These are phyloP conservation scores for Juglanconis oblonga DNA, from an alignment of 2,329 filamentous ascomycete genomes.

Conservation along the genomic window DNA sequence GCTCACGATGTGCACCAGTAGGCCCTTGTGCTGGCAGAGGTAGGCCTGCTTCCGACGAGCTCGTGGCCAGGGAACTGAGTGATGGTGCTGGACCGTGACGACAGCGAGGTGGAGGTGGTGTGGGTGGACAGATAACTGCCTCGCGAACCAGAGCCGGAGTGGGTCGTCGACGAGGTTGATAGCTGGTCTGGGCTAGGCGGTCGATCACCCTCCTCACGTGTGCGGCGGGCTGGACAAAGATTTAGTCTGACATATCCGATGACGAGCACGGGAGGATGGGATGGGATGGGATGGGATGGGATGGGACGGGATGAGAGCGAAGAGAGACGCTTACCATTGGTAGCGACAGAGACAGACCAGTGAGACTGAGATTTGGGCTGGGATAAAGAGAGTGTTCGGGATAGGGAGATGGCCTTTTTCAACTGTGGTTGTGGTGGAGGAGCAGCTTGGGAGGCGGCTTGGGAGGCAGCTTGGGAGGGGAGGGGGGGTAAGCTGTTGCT, in stretches of 20 bases:
- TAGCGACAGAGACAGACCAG: constrained; percentile 14
- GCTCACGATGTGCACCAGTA: constrained; percentile 55
- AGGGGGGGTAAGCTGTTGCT: constrained; percentile 10
- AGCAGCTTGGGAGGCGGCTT: too few relatives aligned
- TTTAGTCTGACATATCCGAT: background rate
- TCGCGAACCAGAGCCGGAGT: constrained; percentile 48
- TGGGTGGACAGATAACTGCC: constrained; percentile 41
- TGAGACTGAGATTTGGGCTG: constrained; percentile 10
- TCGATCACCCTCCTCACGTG: constrained; percentile 13
- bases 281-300: background rate
- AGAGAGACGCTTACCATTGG: constrained; percentile 6
- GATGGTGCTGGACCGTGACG: constrained; percentile 31
- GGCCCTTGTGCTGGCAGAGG: constrained; percentile 37
- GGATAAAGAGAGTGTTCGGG: constrained; percentile 13
- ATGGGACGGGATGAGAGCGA: background rate
- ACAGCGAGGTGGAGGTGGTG: constrained; percentile 28
- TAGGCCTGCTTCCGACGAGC: constrained; percentile 32
- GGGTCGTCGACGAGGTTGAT: constrained; percentile 23
- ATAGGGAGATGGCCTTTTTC: constrained; percentile 5
- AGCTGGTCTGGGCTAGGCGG: constrained; percentile 15
- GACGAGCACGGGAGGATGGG: background rate
- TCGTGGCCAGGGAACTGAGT: constrained; percentile 32
- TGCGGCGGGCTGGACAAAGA: background rate
- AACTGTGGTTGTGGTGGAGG: constrained; percentile 5
- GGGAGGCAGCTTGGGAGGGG: constrained; percentile 2